A percentile compares a stretch with the other conserved stretches of the same genome.
Evolutionary conservation across 768 basidiomycete species (phyloP).

Genomic region (Butyriboletus loyo): DNA sequence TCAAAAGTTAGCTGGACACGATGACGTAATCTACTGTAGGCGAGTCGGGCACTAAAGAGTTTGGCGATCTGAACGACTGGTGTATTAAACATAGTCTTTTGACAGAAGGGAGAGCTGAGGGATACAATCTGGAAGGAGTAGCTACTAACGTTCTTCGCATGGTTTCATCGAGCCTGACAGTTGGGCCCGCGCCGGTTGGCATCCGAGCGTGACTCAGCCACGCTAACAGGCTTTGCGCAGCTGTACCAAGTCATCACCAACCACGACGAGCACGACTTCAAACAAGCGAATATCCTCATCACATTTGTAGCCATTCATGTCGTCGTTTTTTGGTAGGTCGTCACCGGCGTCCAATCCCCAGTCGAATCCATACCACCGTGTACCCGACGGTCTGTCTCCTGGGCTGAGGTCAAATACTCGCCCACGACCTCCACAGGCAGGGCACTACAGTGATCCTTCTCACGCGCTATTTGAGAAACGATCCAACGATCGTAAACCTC

Average conservation of each 20-base stretch:
- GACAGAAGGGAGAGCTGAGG: too few species aligned
- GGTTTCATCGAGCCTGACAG: too few species aligned
- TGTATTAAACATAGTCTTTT: too few species aligned
- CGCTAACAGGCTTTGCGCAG: too few species aligned
- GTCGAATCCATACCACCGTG: conserved; percentile 41
- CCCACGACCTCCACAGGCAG: conserved; percentile 36
- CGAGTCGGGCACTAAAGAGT: too few species aligned
- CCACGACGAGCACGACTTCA: neutral
- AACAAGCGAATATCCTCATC: neutral
- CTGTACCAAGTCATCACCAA: too few species aligned
- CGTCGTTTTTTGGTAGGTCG: conserved; percentile 45
- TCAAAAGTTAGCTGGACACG: neutral
- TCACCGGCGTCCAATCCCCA: conserved; percentile 31
- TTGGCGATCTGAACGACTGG: too few species aligned
- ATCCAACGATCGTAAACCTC: conserved; percentile 40
- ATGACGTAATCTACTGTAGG: conserved; percentile 19
- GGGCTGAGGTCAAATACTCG: conserved; percentile 34
- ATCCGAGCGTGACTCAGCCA: neutral
- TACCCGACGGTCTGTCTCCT: conserved; percentile 39
- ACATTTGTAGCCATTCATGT: conserved; percentile 13
- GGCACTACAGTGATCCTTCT: conserved; percentile 55
- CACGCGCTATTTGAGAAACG: conserved; percentile 50
- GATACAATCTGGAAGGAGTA: too few species aligned
- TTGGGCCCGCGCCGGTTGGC: too few species aligned
- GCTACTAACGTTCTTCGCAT: too few species aligned